Evolutionary conservation across 2,329 filamentous ascomycete genomes (phyloP).

Genomic region (Calcarisporium arbuscula): DNA sequence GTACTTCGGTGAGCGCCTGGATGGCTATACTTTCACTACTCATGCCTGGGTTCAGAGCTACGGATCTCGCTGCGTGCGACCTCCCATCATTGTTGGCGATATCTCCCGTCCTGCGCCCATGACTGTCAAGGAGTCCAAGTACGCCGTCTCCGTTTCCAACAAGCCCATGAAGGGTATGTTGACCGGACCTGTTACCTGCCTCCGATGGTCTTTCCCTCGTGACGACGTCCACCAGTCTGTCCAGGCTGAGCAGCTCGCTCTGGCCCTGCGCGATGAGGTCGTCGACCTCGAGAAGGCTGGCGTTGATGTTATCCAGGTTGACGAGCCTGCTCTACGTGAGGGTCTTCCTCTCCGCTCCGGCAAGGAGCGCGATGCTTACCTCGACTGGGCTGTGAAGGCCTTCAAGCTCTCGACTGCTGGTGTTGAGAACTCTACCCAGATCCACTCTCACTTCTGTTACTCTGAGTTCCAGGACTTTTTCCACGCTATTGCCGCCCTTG

Average conservation of each 20-base stretch:
- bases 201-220: conserved; percentile 99
- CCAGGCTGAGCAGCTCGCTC: conserved; percentile 96
- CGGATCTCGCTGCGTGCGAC: conserved; percentile 95
- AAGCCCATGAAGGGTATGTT: conserved; percentile 99
- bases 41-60: conserved; percentile 99
- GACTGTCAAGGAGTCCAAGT: conserved; percentile 99
- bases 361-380: conserved; percentile 93
- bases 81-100: conserved; percentile 97
- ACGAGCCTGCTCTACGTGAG: conserved; percentile 98
- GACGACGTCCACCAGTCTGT: conserved; percentile 99
- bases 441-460: conserved; percentile 99
- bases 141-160: conserved; percentile 89
- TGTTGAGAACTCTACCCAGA: conserved; percentile 93
- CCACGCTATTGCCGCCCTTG: conserved; percentile 96
- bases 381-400: conserved; percentile 93
- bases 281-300: conserved; percentile 95
- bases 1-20: conserved; percentile 97
- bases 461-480: conserved; percentile 99
- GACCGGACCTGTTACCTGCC: conserved; percentile 96
- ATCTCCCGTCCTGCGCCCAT: conserved; percentile 94
- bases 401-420: conserved; percentile 95
- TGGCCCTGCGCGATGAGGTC: conserved; percentile 97
- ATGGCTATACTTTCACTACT: conserved; percentile 98
- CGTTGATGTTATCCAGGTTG: conserved; percentile 97
- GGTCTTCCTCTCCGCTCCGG: conserved; percentile 94